Evolutionary conservation across 2,329 filamentous ascomycete species (phyloP).

Genomic region (Verticillium nubilum): DNA sequence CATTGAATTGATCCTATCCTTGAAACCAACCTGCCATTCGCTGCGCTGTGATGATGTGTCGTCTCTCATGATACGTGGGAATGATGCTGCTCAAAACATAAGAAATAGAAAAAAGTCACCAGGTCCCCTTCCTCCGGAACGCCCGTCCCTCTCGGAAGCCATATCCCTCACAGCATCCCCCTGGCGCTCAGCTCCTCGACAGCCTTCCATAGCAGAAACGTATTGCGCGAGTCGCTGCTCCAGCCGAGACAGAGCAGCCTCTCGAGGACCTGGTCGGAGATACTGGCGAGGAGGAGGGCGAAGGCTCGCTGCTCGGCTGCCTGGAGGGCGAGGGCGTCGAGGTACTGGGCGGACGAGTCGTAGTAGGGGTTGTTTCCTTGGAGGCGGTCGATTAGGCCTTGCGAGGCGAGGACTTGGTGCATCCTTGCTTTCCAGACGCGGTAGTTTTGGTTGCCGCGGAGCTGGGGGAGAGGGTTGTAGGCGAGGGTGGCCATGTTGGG

Average conservation of each 20-base stretch:
- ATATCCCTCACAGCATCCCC: neutral
- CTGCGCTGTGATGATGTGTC: neutral
- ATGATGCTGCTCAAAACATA: neutral
- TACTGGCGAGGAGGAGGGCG: neutral
- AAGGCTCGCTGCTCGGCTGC: conserved; percentile 2
- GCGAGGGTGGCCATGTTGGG: neutral
- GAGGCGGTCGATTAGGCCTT: neutral
- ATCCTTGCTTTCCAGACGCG: neutral
- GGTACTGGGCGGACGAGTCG: conserved; percentile 4
- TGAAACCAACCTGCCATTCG: neutral
- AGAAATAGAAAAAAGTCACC: neutral
- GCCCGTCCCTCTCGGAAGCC: no score
- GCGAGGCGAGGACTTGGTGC: neutral
- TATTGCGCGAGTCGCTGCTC: neutral
- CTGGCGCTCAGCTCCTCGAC: neutral
- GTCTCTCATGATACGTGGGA: neutral
- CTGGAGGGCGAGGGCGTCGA: conserved; percentile 13
- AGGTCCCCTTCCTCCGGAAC: no score
- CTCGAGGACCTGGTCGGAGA: neutral
- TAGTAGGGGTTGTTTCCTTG: neutral
- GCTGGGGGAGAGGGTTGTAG: neutral
- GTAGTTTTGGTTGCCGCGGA: neutral
- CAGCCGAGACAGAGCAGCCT: neutral
- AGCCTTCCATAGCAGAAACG: neutral
- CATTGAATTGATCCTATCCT: neutral